Percentiles rank a stretch among this genome's conserved stretches.
phyloP scores from a whole-genome alignment of 768 basidiomycete species.

The Tulasnella sp. region DNA sequence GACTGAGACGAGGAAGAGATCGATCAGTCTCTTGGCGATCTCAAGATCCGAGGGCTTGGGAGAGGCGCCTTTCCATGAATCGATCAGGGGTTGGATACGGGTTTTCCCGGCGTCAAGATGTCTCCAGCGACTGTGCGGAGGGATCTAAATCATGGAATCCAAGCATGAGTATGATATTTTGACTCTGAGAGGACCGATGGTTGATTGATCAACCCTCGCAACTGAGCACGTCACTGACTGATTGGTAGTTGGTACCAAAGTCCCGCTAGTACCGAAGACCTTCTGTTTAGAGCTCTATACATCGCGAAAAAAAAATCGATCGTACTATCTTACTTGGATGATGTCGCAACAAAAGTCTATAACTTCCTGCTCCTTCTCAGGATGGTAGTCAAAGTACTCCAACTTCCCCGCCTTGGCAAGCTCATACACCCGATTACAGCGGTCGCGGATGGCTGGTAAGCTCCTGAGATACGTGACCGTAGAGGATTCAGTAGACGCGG shows the following conservation, averaged over 20 bases:
- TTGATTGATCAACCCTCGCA: too few species aligned
- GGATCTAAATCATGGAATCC: too few species aligned
- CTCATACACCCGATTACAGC: constrained; percentile 66
- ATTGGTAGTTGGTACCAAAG: constrained; percentile 56
- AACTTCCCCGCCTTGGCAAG: constrained; percentile 67
- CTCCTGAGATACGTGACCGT: constrained; percentile 60
- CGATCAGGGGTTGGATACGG: constrained; percentile 52
- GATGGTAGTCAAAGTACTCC: constrained; percentile 78
- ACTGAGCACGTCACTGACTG: constrained; percentile 36
- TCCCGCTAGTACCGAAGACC: constrained; percentile 75
- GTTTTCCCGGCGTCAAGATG: constrained; percentile 65
- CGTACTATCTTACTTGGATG: constrained; percentile 53
- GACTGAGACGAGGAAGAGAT: constrained; percentile 84
- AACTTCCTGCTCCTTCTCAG: constrained; percentile 58
- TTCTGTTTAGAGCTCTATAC: too few species aligned
- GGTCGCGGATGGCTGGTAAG: constrained; percentile 79
- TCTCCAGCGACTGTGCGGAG: constrained; percentile 82
- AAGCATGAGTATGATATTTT: too few species aligned
- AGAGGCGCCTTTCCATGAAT: constrained; percentile 39
- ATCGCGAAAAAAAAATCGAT: too few species aligned
- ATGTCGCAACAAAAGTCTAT: constrained; percentile 65
- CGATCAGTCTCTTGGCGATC: constrained; percentile 63
- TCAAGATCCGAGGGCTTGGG: constrained; percentile 34
- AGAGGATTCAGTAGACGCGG: too few species aligned
- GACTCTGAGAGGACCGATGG: too few species aligned